phyloP scores from a whole-genome alignment of 2,329 filamentous ascomycete genomes.

The Ophiocordyceps camponoti-leonardi region DNA sequence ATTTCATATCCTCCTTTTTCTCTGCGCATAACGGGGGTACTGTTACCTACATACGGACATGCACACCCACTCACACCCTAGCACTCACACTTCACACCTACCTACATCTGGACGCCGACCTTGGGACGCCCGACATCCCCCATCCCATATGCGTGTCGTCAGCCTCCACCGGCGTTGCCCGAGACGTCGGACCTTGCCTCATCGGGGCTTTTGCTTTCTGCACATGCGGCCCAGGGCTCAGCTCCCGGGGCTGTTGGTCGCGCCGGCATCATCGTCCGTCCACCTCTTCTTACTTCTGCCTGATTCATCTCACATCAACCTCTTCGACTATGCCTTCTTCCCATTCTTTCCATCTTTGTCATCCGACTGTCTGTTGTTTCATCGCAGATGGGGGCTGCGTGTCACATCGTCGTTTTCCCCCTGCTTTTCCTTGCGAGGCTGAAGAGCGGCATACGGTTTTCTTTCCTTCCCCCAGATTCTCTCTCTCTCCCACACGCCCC shows the following conservation, averaged over 20 bases:
- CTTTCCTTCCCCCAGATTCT: conserved; percentile 1
- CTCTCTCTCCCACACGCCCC: not conserved
- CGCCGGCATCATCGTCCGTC: conserved; percentile 1
- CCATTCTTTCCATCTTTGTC: conserved; percentile 2
- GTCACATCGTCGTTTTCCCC: conserved; percentile 4
- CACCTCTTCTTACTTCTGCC: conserved; percentile 2
- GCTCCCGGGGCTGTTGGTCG: conserved; percentile 3
- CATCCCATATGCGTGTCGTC: not conserved
- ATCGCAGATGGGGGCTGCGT: conserved; percentile 8
- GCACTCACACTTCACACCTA: not conserved
- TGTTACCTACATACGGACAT: not conserved
- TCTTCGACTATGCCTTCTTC: conserved; percentile 3
- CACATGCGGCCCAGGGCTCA: conserved; percentile 4
- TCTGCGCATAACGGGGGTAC: not conserved
- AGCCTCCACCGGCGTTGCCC: not conserved
- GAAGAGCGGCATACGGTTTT: conserved; percentile 2
- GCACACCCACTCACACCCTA: not conserved
- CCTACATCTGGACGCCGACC: not conserved
- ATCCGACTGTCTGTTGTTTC: conserved; percentile 5
- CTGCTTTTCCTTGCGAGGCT: conserved; percentile 6
- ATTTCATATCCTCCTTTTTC: not conserved
- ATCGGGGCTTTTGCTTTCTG: not conserved
- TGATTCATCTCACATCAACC: conserved; percentile 1
- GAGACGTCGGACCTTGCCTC: not conserved
- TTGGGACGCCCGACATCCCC: not conserved